A percentile compares a stretch with the other conserved stretches of the same genome.
phyloP scores from a whole-genome alignment of 768 basidiomycete genomes.

The Cantharellus cinnabarinus region DNA sequence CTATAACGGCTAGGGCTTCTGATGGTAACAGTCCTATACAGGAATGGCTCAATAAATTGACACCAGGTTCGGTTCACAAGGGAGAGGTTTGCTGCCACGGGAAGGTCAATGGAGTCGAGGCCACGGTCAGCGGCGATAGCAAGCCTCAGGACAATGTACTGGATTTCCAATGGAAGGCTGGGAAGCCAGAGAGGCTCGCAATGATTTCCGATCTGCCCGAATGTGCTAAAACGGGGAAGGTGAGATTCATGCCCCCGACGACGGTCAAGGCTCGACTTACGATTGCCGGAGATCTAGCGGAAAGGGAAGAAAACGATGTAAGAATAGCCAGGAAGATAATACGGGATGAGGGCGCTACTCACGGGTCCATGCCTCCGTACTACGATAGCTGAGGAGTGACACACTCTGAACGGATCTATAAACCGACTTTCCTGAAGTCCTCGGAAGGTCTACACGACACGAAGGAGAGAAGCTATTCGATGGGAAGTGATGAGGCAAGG shows the following conservation, averaged over 20 bases:
- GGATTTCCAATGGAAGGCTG: slow-evolving; percentile 4
- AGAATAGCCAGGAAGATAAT: neutral
- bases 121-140: neutral
- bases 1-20: neutral
- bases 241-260: neutral
- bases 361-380: neutral
- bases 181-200: slow-evolving; percentile 3
- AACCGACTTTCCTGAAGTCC: too few species aligned
- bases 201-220: too few species aligned
- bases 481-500: neutral
- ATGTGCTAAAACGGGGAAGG: too few species aligned
- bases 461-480: too few species aligned
- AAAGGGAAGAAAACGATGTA: neutral
- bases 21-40: neutral
- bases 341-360: neutral
- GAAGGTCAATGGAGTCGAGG: neutral
- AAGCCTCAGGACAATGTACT: neutral
- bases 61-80: neutral
- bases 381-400: neutral
- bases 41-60: neutral
- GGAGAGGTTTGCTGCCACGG: neutral
- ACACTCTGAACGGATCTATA: neutral
- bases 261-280: neutral
- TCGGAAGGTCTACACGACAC: too few species aligned
- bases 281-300: neutral